Base-by-base conservation (phyloP, 1,284 basidiomycete species). In the Ustilago shanxiensis region DNA sequence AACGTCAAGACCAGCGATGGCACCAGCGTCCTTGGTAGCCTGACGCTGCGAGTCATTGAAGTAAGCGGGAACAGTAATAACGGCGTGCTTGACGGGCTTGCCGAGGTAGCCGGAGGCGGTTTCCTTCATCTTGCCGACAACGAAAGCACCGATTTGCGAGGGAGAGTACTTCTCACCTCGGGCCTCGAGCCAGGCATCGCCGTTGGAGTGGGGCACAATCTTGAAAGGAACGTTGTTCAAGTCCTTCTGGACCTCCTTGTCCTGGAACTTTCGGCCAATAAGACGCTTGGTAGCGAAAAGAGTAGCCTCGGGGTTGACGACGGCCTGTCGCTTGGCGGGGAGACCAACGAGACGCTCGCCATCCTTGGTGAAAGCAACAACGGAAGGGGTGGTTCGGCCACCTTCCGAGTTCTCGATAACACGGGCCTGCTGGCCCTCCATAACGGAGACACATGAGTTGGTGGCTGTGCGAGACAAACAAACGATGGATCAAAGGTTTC, bases 41-140 rank as follows among this genome's bases (percentile, higher is more conserved):
- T 97, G 95, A 79, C 96, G 92, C 88, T 99, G 96, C 33, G 96
- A 95, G 87, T 99, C 97, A 87, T 99, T 99, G 90, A 98, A 98
- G 89, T 98, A 98, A 0, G 95, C 95, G 4, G 95, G 95, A 44
- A 98, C 96, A 35, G 95, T 98, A 84, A 98, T 89, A 82, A 98
- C 95, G 69, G 88, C 89, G 85, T 90, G 95, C 92, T 93, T 95
- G 88, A 98, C 91, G 80, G 91, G 91, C 88, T 95, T 95, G 88
- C 94, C 95, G 41, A 98, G 89, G 88, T 91, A 98, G 70, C 93
- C 91, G 83, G 96, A 91, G 7, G 95, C 95, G 57, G 95, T 99
- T 85, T 96, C 94, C 87, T 91, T 92, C 94, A 98, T 96, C 89
- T 98, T 99, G 39, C 89, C 90, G 60, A 99, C 73, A 90, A 96